phyloP scores from a whole-genome alignment of 345 rosid species.

The Heritiera fomes region DNA sequence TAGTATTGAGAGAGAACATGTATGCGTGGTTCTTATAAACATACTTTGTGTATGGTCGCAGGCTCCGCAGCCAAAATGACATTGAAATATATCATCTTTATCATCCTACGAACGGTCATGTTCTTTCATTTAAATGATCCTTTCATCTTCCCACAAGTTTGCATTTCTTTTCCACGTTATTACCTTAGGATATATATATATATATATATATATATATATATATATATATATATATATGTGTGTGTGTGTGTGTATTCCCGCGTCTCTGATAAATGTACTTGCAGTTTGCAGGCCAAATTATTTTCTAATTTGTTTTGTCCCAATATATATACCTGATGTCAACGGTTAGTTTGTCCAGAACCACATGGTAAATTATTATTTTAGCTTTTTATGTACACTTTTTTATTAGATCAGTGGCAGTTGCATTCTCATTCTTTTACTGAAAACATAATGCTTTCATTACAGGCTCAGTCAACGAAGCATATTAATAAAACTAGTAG shows the following conservation, averaged over 20 bases:
- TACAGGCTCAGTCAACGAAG: no score
- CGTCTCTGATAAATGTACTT: background rate
- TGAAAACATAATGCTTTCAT: background rate
- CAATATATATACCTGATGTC: no score
- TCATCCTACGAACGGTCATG: background rate
- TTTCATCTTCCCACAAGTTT: background rate
- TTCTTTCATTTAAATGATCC: background rate
- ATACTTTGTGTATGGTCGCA: background rate
- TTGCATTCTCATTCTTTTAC: background rate
- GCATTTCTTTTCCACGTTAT: background rate
- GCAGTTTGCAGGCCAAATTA: background rate
- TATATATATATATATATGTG: no score
- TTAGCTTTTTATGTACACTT: background rate
- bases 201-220: no score
- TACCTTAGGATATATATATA: background rate
- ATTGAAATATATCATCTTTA: background rate
- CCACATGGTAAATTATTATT: background rate
- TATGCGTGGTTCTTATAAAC: no score
- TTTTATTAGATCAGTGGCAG: no score
- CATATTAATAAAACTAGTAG: background rate
- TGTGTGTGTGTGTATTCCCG: no score
- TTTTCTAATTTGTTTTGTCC: no score
- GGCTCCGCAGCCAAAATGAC: conserved; percentile 1
- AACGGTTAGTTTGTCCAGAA: no score
- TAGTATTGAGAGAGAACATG: background rate